Percentiles rank a stretch among this genome's conserved stretches.
These are phyloP conservation scores for Nepenthes gracilis DNA, from an alignment of 148 eudicot genomes.

Conservation along the genomic window DNA sequence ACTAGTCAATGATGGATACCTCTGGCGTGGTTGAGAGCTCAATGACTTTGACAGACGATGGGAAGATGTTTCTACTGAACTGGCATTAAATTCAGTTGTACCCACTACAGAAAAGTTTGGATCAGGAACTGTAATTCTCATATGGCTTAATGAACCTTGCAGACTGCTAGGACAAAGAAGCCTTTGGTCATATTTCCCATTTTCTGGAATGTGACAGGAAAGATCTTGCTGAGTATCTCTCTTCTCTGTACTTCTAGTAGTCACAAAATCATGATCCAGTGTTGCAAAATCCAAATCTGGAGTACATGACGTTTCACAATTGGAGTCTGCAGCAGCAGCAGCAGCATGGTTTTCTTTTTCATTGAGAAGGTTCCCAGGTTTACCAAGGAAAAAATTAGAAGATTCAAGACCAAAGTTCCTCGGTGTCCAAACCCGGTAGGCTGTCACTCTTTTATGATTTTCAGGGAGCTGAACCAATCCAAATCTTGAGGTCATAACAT, in stretches of 20 bases:
- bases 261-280: conserved; percentile 19
- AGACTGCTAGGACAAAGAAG: conserved; percentile 18
- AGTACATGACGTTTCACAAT: conserved; percentile 14
- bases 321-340: conserved; percentile 13
- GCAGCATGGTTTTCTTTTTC: conserved; percentile 18
- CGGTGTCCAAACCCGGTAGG: conserved; percentile 72
- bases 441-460: conserved; percentile 52
- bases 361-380: conserved; percentile 20
- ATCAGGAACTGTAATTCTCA: conserved; percentile 14
- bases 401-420: conserved; percentile 44
- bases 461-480: conserved; percentile 69
- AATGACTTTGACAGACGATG: conserved; percentile 24
- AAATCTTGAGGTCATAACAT: conserved; percentile 46
- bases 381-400: conserved; percentile 17
- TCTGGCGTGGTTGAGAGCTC: conserved; percentile 47
- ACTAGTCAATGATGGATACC: conserved; percentile 72
- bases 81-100: conserved; percentile 17
- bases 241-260: conserved; percentile 13
- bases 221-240: conserved; percentile 23
- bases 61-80: conserved; percentile 21
- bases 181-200: conserved; percentile 17
- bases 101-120: conserved; percentile 21
- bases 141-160: conserved; percentile 12
- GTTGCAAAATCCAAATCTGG: conserved; percentile 19
- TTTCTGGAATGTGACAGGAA: conserved; percentile 15